Base-by-base conservation (phyloP, 2,329 filamentous ascomycete species). In the Fusarium liriodendri region DNA sequence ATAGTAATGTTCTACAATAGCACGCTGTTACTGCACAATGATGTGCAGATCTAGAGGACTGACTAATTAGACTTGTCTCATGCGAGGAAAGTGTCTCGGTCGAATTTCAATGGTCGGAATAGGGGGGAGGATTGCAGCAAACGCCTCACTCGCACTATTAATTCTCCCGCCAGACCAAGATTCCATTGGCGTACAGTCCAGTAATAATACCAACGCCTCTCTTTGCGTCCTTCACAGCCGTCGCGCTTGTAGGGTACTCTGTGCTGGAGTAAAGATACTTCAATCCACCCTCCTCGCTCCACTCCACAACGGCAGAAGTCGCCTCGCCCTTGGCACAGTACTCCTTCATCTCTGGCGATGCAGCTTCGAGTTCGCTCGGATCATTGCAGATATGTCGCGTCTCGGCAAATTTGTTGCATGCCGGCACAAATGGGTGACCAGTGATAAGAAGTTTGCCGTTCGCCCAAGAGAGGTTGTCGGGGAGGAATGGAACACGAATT, bases 381-480 rank as follows among this genome's bases (percentile, higher is more conserved):
- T 83, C 80, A 40, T 81, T 78, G 76, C 85, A 86, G 4, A 82
- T 65, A 33, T 80, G 76, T 0, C 84, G 80, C 9, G 79, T 78
- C 6, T 70, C 33, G 1, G 80, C 71, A 52, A 82, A 85, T 45
- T 78, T 79, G 2, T 42, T 67, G 13, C 85, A 71, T 3, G 78
- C 77, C 0, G 80, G 79, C 2, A 80, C 59, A 54, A 85, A 79
- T 2, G 83, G 81, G 33, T 86, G 85, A 0, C 85, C 85, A 0
- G 85, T 82, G 20, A 84, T 80, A 11, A 85, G 67, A 20, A 86
- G 79, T n/a, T 77, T 78, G 55, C 75, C 72, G 40, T 37, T 74
- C 25, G 60, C 77, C 4, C 79, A 57, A 0, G 82, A 81, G 13
- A 86, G 76, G 50, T 86, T 86, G 67, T 86, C 85, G 0, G 84